These are phyloP conservation scores for Exophiala dermatitidis DNA, from an alignment of 2,329 filamentous ascomycete genomes.

Conservation along the genomic window DNA sequence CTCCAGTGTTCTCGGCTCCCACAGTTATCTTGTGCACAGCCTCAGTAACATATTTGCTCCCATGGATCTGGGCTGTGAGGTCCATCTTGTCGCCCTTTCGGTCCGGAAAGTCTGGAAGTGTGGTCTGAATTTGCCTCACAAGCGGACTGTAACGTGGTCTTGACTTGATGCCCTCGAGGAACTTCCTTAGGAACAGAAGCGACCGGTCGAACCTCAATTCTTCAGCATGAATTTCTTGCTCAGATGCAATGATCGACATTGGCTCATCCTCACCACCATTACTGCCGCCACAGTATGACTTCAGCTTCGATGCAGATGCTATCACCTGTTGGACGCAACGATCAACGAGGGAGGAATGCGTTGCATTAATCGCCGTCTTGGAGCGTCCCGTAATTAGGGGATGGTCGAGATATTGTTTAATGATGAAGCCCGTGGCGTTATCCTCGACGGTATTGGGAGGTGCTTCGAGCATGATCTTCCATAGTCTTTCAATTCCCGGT, in stretches of 20 bases:
- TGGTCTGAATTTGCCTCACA: slow-evolving; percentile 45
- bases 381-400: slow-evolving; percentile 37
- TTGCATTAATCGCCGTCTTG: slow-evolving; percentile 45
- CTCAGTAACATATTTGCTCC: slow-evolving; percentile 17
- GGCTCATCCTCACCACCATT: slow-evolving; percentile 45
- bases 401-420: slow-evolving; percentile 62
- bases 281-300: slow-evolving; percentile 41
- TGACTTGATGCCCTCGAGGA: slow-evolving; percentile 50
- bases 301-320: slow-evolving; percentile 54
- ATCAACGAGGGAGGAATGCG: slow-evolving; percentile 64
- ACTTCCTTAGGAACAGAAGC: slow-evolving; percentile 59
- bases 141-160: slow-evolving; percentile 52
- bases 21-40: slow-evolving; percentile 40
- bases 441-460: slow-evolving; percentile 59
- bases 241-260: slow-evolving; percentile 47
- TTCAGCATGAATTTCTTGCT: slow-evolving; percentile 47
- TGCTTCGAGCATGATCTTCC: slow-evolving; percentile 69
- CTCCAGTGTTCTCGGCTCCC: slow-evolving; percentile 62
- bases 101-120: slow-evolving; percentile 38
- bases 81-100: slow-evolving; percentile 40
- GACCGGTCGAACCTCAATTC: slow-evolving; percentile 62
- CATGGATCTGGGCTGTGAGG: slow-evolving; percentile 30
- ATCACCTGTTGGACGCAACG: slow-evolving; percentile 66
- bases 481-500: slow-evolving; percentile 62
- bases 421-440: slow-evolving; percentile 62